Conservation (phyloP, 2,329 filamentous ascomycete species). For the Nannizzia gypsea region DNA sequence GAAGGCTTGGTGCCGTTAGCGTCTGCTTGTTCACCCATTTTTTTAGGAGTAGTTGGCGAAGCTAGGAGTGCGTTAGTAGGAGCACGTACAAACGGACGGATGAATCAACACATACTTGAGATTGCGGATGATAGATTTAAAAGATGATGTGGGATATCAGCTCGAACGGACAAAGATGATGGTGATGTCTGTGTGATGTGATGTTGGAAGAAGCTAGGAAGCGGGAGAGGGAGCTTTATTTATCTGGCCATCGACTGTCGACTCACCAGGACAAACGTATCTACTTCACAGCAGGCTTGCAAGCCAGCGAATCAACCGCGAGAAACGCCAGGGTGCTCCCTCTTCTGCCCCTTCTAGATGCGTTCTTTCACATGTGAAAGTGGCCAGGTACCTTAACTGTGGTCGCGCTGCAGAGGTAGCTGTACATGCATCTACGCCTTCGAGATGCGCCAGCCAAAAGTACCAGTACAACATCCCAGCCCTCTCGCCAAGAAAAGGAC, state of each 20-base stretch:
- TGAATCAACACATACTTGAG: not conserved
- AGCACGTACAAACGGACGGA: not conserved
- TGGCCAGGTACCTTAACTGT: not conserved
- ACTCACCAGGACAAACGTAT: not conserved
- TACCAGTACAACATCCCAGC: not conserved
- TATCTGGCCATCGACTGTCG: not conserved
- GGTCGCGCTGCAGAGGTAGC: not conserved
- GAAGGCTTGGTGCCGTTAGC: conserved; percentile 41
- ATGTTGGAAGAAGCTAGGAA: not conserved
- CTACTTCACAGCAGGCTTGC: not conserved
- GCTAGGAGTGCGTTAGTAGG: not conserved
- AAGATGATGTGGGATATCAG: too few relatives aligned
- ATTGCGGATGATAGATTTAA: not conserved
- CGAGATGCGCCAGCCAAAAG: not conserved
- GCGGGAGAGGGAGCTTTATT: not conserved
- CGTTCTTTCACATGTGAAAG: not conserved
- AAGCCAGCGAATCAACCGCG: not conserved
- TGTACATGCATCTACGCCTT: not conserved
- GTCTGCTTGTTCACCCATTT: conserved; percentile 34
- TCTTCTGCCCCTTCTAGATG: not conserved
- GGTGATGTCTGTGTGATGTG: not conserved
- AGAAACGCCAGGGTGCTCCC: not conserved
- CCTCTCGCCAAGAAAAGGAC: not conserved
- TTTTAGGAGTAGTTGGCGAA: conserved; percentile 19
- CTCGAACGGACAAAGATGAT: not conserved